phyloP scores from a whole-genome alignment of 2,329 filamentous ascomycete species.

The Lanzia echinophila region DNA sequence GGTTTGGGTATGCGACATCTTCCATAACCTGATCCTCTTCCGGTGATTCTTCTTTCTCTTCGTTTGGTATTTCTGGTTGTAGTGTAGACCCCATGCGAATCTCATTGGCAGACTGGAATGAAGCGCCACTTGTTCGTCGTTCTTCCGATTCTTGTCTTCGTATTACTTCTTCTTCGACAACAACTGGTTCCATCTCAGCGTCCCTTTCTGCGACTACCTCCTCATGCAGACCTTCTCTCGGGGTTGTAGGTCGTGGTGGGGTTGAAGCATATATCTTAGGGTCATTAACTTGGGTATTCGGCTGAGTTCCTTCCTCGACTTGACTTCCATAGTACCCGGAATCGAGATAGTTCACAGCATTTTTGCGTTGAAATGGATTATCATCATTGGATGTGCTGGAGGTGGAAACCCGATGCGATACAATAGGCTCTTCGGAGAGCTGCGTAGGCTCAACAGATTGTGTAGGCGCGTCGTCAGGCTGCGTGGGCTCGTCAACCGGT shows the following conservation, averaged over 20 bases:
- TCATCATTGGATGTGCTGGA: constrained; percentile 8
- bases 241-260: background rate
- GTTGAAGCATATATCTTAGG: background rate
- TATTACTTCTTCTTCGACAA: constrained; percentile 14
- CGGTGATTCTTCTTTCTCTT: background rate
- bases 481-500: constrained; percentile 1
- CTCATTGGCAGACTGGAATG: constrained; percentile 40
- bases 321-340: constrained; percentile 70
- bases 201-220: background rate
- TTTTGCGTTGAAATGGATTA: constrained; percentile 19
- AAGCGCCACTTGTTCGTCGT: constrained; percentile 24
- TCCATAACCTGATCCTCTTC: constrained; percentile 6
- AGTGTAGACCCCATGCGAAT: constrained; percentile 30
- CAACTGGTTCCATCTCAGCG: background rate
- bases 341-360: constrained; percentile 41
- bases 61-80: background rate
- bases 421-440: no score
- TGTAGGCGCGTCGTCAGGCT: background rate
- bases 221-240: constrained; percentile 5
- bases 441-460: no score
- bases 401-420: background rate
- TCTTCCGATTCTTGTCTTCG: constrained; percentile 20
- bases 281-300: constrained; percentile 16
- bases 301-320: constrained; percentile 16
- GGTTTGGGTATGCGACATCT: constrained; percentile 17